These are phyloP conservation scores for Scenedesmus sp. DNA, from an alignment of 163 green algal genomes.

Conservation along the genomic window DNA sequence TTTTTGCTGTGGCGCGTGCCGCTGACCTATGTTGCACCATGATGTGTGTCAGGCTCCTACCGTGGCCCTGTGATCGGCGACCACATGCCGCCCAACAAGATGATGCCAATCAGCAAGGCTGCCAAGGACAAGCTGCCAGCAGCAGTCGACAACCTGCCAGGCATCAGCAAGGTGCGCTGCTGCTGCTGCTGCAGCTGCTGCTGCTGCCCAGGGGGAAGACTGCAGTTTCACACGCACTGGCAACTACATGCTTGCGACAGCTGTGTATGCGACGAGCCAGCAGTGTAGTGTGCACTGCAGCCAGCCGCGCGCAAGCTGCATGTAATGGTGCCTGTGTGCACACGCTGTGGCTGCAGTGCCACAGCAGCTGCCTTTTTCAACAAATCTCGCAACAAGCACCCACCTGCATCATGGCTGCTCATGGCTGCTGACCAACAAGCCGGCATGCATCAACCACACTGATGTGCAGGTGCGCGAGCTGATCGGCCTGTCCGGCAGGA, in stretches of 20 bases:
- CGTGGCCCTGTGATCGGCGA: conserved; percentile 78
- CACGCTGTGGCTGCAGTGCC: background rate
- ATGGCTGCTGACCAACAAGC: no score
- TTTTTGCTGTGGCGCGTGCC: background rate
- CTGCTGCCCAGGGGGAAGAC: background rate
- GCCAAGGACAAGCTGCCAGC: conserved; percentile 5
- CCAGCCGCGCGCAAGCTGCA: no score
- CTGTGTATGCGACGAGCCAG: no score
- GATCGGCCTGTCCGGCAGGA: background rate
- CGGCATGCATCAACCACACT: no score
- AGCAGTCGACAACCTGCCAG: background rate
- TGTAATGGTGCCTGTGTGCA: no score
- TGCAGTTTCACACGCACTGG: no score
- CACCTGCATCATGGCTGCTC: no score
- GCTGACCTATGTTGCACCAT: background rate
- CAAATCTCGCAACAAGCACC: no score
- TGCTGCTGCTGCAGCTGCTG: conserved; percentile 8
- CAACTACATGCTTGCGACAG: no score
- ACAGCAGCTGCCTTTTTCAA: background rate
- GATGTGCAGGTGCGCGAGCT: conserved; percentile 33
- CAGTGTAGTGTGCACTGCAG: no score
- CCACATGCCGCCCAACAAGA: conserved; percentile 92
- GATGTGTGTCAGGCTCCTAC: conserved; percentile 40
- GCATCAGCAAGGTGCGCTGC: conserved; percentile 28
- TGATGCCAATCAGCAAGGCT: conserved; percentile 38